Evolutionary conservation across 441 rosid species (phyloP).

Genomic region (Brassica balearica): DNA sequence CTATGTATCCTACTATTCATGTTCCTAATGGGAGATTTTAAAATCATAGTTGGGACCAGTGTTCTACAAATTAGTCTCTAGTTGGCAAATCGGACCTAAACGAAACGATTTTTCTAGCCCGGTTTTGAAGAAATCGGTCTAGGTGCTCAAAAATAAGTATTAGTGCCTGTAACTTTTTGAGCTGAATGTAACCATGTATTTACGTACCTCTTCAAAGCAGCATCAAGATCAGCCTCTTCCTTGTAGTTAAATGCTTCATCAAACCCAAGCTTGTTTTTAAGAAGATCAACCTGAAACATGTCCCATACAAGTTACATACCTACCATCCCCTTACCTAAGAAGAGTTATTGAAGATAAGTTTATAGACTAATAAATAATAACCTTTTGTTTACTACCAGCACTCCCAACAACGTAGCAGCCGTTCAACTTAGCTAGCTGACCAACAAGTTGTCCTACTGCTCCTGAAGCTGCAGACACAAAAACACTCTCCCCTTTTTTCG

Average conservation of each 20-base stretch:
- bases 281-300: slow-evolving; percentile 62
- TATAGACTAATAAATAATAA: slow-evolving; percentile 10
- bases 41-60: background rate
- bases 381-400: slow-evolving; percentile 78
- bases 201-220: slow-evolving; percentile 67
- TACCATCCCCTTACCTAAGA: background rate
- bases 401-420: slow-evolving; percentile 92
- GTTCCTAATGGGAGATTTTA: background rate
- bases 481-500: slow-evolving; percentile 67
- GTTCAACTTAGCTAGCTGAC: slow-evolving; percentile 80
- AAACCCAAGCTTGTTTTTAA: slow-evolving; percentile 69
- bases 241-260: slow-evolving; percentile 88
- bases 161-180: background rate
- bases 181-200: slow-evolving; percentile 18
- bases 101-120: no score
- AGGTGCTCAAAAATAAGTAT: no score
- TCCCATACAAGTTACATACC: background rate
- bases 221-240: slow-evolving; percentile 66
- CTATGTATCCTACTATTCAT: background rate
- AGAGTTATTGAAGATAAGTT: background rate
- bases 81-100: background rate
- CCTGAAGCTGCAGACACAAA: slow-evolving; percentile 86
- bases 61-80: background rate
- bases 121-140: no score
- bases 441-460: slow-evolving; percentile 91